These are phyloP conservation scores for Mycosarcoma maydis DNA, from an alignment of 1,284 basidiomycete species.

Conservation along the genomic window DNA sequence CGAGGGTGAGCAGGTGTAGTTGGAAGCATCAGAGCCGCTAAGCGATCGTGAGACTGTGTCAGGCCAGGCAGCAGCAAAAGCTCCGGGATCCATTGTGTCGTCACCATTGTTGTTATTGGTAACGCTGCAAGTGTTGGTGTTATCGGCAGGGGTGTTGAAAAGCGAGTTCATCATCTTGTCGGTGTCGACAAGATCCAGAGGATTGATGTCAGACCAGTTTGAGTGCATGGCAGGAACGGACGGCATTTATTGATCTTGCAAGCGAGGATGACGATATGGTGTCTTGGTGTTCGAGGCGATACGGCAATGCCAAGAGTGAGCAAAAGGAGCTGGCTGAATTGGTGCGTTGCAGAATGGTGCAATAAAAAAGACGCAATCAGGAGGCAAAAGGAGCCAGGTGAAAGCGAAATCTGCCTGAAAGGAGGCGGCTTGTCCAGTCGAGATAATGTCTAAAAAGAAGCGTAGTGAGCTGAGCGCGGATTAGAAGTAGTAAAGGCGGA, in stretches of 20 bases:
- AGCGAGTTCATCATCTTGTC: constrained; percentile 35
- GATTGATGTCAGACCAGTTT: constrained; percentile 24
- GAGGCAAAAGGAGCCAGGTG: constrained; percentile 6
- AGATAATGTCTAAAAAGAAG: background rate
- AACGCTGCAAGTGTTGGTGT: background rate
- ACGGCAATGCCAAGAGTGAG: too few relatives aligned
- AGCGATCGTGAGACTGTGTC: constrained; percentile 3
- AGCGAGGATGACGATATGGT: too few relatives aligned
- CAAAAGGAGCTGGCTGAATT: background rate
- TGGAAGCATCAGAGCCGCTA: constrained; percentile 11
- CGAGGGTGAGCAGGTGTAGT: constrained; percentile 24
- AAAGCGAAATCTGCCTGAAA: constrained; percentile 17
- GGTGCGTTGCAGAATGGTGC: constrained; percentile 36
- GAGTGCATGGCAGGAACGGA: constrained; percentile 5
- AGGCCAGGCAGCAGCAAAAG: constrained; percentile 8
- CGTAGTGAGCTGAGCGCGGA: too few relatives aligned
- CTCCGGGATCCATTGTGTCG: background rate
- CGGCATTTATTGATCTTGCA: too few relatives aligned
- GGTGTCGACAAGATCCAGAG: constrained; percentile 25
- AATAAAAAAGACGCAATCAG: constrained; percentile 3
- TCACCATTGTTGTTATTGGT: background rate
- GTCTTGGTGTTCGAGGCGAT: too few relatives aligned
- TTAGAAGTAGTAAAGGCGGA: too few relatives aligned
- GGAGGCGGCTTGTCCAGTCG: constrained; percentile 11
- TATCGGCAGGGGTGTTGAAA: background rate